Base-by-base conservation (phyloP, 768 basidiomycete genomes). In the Rhizopogon vesiculosus region DNA sequence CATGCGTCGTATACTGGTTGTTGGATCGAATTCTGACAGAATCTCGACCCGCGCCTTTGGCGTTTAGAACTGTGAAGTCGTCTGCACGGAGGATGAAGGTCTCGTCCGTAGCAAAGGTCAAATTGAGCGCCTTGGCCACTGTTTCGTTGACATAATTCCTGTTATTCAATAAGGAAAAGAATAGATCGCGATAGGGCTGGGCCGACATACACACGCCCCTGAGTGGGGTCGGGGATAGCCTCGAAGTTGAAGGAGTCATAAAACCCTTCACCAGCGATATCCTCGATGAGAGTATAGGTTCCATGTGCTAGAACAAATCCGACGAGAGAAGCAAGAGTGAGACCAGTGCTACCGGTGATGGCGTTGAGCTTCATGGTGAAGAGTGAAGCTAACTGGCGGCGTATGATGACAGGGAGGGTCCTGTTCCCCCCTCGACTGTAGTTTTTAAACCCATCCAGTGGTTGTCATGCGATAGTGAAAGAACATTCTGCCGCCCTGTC, bases 171-270 rank as follows among this genome's bases (percentile, higher is more conserved):
- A 8, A 39, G 22, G 16, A 55, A 19, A 35, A 53, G 15, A 15
- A 31, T 15, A 12, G 35, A 43, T n/a, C 25, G 19, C 13, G 33
- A 52, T 4, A 56, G 33, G 6, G 18, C 5, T 7, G n/a, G 43
- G 29, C 43, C 44, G 16, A 63, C 80, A 61, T 66, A 86, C 86
- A 89, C 86, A 51, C 85, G 75, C 29, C 86, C 86, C 58, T 85
- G 74, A 7, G 86, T 87, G 4, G 86, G 85, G 62, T 87, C 86
- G 1, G 78, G 15, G 41, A 81, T 77, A 18, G 73, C 72, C 61
- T 82, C 62, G 61, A 76, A 76, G 4, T 64, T 58, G 61, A 87
- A 87, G 5, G 73, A 64, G 38, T 69, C 67, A 55, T 80, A 74
- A 61, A 88, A 86, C 18, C 64, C 70, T 41, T 64, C 51, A 35